Conservation (phyloP, 176 grass and related monocot genomes). For the Paspalum notatum region DNA sequence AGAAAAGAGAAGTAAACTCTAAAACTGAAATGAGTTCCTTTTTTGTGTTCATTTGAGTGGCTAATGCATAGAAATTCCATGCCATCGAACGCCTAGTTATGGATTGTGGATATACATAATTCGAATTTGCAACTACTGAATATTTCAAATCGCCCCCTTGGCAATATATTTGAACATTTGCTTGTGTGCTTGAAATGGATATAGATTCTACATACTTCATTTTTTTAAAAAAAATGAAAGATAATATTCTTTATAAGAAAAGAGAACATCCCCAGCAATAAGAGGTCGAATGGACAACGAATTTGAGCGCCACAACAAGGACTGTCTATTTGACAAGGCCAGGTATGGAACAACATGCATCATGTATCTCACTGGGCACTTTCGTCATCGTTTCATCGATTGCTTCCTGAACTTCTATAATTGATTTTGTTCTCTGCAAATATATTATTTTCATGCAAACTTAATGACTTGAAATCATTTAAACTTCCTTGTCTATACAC, state of each 20-base stretch:
- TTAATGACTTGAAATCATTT: no score
- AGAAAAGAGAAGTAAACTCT: no score
- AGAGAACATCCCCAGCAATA: background rate
- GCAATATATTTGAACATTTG: background rate
- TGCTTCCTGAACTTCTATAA: background rate
- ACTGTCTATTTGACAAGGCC: conserved; percentile 51
- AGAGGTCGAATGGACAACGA: conserved; percentile 46
- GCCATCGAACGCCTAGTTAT: no score
- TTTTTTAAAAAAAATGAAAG: background rate
- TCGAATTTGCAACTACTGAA: no score
- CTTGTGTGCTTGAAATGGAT: background rate
- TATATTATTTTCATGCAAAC: no score
- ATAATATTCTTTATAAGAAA: background rate
- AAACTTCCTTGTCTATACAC: no score
- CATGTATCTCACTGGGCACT: background rate
- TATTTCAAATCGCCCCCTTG: no score
- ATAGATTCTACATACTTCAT: background rate
- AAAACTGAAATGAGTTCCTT: no score
- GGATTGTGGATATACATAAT: no score
- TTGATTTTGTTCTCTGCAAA: no score
- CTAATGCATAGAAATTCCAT: no score
- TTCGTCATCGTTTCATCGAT: background rate
- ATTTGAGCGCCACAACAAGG: conserved; percentile 21
- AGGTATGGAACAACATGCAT: conserved; percentile 47
- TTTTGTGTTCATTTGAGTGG: no score